These are phyloP conservation scores for Gonapodya sp. DNA, from an alignment of 192 early-diverging fungal species.

Conservation along the genomic window DNA sequence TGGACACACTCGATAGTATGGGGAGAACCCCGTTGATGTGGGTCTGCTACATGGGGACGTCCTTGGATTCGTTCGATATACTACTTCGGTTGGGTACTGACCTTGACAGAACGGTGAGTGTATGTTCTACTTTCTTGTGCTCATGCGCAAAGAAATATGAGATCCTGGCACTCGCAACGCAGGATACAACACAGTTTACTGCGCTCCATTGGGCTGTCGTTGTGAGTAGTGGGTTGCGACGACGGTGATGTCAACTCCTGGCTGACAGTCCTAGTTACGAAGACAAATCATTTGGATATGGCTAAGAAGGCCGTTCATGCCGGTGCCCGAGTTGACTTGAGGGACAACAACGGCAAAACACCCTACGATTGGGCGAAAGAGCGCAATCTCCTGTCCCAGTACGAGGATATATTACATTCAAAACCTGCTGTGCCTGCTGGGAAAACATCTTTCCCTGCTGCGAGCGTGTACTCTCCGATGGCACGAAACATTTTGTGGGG, in stretches of 20 bases:
- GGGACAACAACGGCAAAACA: slow-evolving; percentile 68
- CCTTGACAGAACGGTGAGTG: slow-evolving; percentile 27
- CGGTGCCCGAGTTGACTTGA: slow-evolving; percentile 53
- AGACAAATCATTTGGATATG: slow-evolving; percentile 34
- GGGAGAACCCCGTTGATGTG: slow-evolving; percentile 90
- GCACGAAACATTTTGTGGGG: slow-evolving; percentile 23
- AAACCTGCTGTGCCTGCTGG: slow-evolving; percentile 19
- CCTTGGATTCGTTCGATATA: slow-evolving; percentile 51
- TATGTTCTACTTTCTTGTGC: too few relatives aligned
- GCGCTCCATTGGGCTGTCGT: slow-evolving; percentile 86
- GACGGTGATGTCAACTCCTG: too few relatives aligned
- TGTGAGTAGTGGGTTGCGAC: slow-evolving; percentile 5
- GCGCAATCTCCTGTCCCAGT: slow-evolving; percentile 32
- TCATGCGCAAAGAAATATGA: background rate
- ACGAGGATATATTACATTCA: slow-evolving; percentile 21
- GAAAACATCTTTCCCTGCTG: slow-evolving; percentile 10
- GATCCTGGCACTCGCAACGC: too few relatives aligned
- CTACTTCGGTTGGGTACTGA: slow-evolving; percentile 62
- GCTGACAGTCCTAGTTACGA: background rate
- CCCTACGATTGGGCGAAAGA: slow-evolving; percentile 74
- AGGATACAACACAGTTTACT: slow-evolving; percentile 65
- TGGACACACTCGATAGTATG: slow-evolving; percentile 63
- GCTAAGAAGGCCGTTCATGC: slow-evolving; percentile 59
- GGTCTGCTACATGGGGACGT: slow-evolving; percentile 82
- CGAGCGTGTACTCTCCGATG: background rate